phyloP scores from a whole-genome alignment of 352 stramenopile species.

The Phytopythium helicoides region DNA sequence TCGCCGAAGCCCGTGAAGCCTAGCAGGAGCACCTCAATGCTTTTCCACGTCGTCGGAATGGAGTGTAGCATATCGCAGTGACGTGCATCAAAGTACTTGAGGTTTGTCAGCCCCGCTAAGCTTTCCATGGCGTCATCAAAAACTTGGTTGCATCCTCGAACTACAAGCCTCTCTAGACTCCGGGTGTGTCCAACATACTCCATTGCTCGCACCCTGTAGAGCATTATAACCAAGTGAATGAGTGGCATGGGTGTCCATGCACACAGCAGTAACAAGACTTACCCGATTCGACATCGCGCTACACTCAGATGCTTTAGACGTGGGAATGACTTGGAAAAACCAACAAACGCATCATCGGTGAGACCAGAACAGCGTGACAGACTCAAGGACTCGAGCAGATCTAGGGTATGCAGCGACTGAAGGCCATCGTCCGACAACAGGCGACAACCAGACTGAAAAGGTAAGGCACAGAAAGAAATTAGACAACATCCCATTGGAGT shows the following conservation, averaged over 20 bases:
- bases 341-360: constrained; percentile 44
- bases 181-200: constrained; percentile 28
- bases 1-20: constrained; percentile 62
- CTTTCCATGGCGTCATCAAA: constrained; percentile 27
- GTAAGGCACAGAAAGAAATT: not conserved
- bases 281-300: constrained; percentile 53
- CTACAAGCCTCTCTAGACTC: constrained; percentile 35
- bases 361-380: constrained; percentile 55
- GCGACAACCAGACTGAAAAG: constrained; percentile 2
- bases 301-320: constrained; percentile 41
- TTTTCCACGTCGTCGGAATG: constrained; percentile 46
- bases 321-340: constrained; percentile 34
- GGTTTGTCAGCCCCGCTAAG: constrained; percentile 23
- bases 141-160: constrained; percentile 43
- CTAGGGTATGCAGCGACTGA: constrained; percentile 37
- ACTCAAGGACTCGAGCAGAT: constrained; percentile 47
- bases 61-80: constrained; percentile 60
- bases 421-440: constrained; percentile 38
- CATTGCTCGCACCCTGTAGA: constrained; percentile 6
- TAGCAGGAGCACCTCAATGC: constrained; percentile 57
- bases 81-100: constrained; percentile 69
- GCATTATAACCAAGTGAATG: no score
- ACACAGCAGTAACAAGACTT: constrained; percentile 22
- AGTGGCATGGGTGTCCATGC: no score
- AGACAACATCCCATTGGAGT: not conserved